Percentiles rank a stretch among this genome's conserved stretches.
Evolutionary conservation across 2,329 filamentous ascomycete species (phyloP).

Genomic region (Aspergillus cejpii): DNA sequence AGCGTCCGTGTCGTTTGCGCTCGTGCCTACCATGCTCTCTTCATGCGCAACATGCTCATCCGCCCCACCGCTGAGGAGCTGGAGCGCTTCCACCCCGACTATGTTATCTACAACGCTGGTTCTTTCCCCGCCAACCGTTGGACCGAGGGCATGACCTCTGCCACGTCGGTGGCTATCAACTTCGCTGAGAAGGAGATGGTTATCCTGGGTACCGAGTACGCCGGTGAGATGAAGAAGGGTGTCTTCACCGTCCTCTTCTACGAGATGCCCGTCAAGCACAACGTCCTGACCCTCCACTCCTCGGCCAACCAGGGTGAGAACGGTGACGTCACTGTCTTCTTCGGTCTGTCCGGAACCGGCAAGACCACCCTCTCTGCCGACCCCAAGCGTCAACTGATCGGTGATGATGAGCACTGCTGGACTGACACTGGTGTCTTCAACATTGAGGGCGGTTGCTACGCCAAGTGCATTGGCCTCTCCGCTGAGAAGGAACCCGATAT

Average conservation of each 20-base stretch:
- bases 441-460: conserved; percentile 99
- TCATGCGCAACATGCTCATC: conserved; percentile 99
- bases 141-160: conserved; percentile 97
- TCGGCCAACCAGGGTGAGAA: conserved; percentile 94
- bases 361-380: conserved; percentile 98
- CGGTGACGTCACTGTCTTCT: conserved; percentile 98
- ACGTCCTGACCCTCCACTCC: conserved; percentile 95
- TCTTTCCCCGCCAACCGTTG: conserved; percentile 98
- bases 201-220: conserved; percentile 97
- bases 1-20: conserved; percentile 96
- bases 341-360: conserved; percentile 94
- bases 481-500: conserved; percentile 99
- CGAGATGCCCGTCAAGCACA: conserved; percentile 99
- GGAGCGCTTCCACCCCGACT: conserved; percentile 96
- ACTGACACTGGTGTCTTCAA: conserved; percentile 95
- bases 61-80: conserved; percentile 85
- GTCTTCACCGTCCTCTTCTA: conserved; percentile 99
- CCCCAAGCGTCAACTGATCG: conserved; percentile 90
- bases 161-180: conserved; percentile 97
- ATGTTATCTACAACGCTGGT: conserved; percentile 99
- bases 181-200: conserved; percentile 99
- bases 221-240: conserved; percentile 96
- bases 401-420: conserved; percentile 99
- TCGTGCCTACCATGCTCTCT: conserved; percentile 97
- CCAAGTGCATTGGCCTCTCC: conserved; percentile 95